phyloP scores from a whole-genome alignment of 1,284 basidiomycete genomes.

The Microbotryum intermedium region DNA sequence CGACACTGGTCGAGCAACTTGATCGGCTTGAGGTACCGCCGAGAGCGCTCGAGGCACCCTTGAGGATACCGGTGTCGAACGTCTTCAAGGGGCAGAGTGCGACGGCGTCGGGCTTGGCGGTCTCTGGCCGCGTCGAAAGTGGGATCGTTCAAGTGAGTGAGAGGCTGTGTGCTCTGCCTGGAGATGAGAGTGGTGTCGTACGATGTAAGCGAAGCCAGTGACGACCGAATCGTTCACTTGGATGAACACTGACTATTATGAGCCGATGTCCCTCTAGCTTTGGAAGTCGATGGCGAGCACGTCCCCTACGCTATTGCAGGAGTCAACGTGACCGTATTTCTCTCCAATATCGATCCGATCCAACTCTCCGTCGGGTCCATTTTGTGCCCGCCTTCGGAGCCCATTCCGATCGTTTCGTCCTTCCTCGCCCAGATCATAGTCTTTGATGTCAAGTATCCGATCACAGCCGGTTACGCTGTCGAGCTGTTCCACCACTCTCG shows the following conservation, averaged over 20 bases:
- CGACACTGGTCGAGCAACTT: slow-evolving; percentile 72
- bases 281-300: slow-evolving; percentile 71
- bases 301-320: slow-evolving; percentile 86
- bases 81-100: slow-evolving; percentile 84
- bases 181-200: slow-evolving; percentile 79
- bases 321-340: slow-evolving; percentile 73
- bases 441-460: slow-evolving; percentile 84
- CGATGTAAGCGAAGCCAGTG: slow-evolving; percentile 51
- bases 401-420: slow-evolving; percentile 62
- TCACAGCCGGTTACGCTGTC: slow-evolving; percentile 77
- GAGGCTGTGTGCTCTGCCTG: slow-evolving; percentile 72
- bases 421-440: slow-evolving; percentile 86
- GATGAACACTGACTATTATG: neutral
- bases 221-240: neutral
- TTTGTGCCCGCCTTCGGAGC: slow-evolving; percentile 63
- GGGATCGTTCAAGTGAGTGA: slow-evolving; percentile 92
- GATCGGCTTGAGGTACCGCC: slow-evolving; percentile 67
- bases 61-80: slow-evolving; percentile 86
- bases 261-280: slow-evolving; percentile 50
- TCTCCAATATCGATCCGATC: slow-evolving; percentile 75
- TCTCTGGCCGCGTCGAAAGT: slow-evolving; percentile 76
- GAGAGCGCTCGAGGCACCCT: slow-evolving; percentile 64
- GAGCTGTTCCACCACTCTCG: slow-evolving; percentile 91
- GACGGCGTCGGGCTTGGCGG: slow-evolving; percentile 58
- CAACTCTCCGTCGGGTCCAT: slow-evolving; percentile 82